phyloP scores from a whole-genome alignment of 2,329 filamentous ascomycete species.

The Ophiostoma tasmaniense region DNA sequence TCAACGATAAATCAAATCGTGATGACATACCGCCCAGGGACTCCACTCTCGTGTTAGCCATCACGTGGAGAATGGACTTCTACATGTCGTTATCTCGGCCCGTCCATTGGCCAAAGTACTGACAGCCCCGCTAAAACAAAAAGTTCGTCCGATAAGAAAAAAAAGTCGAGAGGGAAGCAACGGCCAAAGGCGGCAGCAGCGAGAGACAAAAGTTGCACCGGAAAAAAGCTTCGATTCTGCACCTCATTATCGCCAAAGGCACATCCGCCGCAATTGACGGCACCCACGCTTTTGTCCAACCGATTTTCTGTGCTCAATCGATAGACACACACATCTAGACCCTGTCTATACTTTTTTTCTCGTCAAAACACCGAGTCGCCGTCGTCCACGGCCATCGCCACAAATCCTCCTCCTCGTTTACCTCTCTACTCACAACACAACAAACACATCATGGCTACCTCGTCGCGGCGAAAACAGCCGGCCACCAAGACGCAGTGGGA shows the following conservation, averaged over 20 bases:
- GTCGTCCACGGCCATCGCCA: neutral
- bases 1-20: neutral
- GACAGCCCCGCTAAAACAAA: conserved; percentile 1
- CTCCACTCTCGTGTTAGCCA: neutral
- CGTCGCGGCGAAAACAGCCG: conserved; percentile 20
- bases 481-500: conserved; percentile 67
- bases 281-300: neutral
- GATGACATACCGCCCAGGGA: neutral
- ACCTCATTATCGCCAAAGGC: neutral
- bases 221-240: conserved; percentile 11
- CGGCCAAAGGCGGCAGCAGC: neutral
- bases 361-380: neutral
- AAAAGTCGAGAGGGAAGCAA: conserved; percentile 10
- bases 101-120: neutral
- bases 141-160: conserved; percentile 17
- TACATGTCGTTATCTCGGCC: neutral
- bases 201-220: neutral
- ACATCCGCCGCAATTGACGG: conserved; percentile 6
- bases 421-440: neutral
- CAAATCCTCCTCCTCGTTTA: neutral
- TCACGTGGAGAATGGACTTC: neutral
- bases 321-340: neutral
- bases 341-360: neutral
- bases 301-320: neutral
- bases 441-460: conserved; percentile 14